These are phyloP conservation scores for Monosporascus cannonballus DNA, from an alignment of 2,329 filamentous ascomycete species.

Conservation along the genomic window DNA sequence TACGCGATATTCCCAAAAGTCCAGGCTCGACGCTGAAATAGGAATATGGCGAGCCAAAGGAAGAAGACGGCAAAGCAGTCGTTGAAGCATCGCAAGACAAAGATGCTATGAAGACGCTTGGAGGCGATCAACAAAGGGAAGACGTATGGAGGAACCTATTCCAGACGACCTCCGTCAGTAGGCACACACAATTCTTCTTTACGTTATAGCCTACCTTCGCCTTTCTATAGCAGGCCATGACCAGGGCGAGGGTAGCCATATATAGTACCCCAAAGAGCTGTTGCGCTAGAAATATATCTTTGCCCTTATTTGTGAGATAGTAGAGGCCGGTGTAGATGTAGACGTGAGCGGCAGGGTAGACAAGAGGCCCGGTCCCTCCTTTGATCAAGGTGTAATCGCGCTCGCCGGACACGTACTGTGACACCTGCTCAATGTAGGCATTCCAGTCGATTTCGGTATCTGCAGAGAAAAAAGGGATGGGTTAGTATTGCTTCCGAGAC, in stretches of 20 bases:
- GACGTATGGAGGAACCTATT: constrained; percentile 75
- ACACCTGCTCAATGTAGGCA: constrained; percentile 92
- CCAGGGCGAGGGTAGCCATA: constrained; percentile 65
- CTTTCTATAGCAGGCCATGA: constrained; percentile 74
- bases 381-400: constrained; percentile 81
- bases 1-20: constrained; percentile 66
- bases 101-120: constrained; percentile 90
- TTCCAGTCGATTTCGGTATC: constrained; percentile 98
- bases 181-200: background rate
- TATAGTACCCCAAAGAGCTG: constrained; percentile 77
- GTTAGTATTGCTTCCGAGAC: background rate
- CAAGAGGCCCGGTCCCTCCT: constrained; percentile 85
- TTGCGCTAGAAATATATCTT: constrained; percentile 75
- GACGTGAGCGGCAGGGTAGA: constrained; percentile 91
- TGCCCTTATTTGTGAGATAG: constrained; percentile 67
- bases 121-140: constrained; percentile 81
- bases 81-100: constrained; percentile 89
- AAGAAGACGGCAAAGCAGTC: constrained; percentile 84
- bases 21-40: constrained; percentile 71
- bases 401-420: constrained; percentile 75
- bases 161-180: constrained; percentile 2
- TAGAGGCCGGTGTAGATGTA: constrained; percentile 83
- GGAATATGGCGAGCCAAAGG: constrained; percentile 74
- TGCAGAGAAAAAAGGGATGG: constrained; percentile 13
- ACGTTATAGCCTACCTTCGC: constrained; percentile 51